Evolutionary conservation across 495 filamentous ascomycete species (phyloP).

Genomic region (Terfezia claveryi): DNA sequence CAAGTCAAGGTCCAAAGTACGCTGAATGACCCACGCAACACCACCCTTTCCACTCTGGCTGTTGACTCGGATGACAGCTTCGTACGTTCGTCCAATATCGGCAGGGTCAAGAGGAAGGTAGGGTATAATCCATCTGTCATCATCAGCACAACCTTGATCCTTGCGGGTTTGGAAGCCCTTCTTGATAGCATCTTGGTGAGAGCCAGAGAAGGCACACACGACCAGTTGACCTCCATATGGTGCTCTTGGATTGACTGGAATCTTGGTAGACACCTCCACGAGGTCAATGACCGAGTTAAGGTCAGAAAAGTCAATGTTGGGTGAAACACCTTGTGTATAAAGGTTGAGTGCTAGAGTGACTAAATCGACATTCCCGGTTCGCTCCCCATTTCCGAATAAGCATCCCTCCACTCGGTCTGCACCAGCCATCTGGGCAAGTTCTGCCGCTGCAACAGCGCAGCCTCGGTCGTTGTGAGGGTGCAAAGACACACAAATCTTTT

Average conservation of each 20-base stretch:
- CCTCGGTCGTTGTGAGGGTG: conserved; percentile 93
- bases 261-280: conserved; percentile 85
- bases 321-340: conserved; percentile 83
- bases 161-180: conserved; percentile 73
- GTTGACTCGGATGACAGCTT: conserved; percentile 95
- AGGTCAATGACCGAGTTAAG: conserved; percentile 70
- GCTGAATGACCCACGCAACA: conserved; percentile 82
- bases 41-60: conserved; percentile 91
- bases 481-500: conserved; percentile 62
- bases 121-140: conserved; percentile 49
- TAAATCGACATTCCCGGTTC: conserved; percentile 89
- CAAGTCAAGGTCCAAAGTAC: conserved; percentile 71
- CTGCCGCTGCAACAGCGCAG: conserved; percentile 70
- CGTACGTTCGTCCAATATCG: conserved; percentile 89
- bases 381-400: conserved; percentile 86
- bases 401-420: conserved; percentile 88
- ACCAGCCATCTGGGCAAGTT: conserved; percentile 93
- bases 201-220: conserved; percentile 72
- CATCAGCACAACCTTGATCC: conserved; percentile 31
- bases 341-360: conserved; percentile 90
- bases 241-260: conserved; percentile 69
- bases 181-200: conserved; percentile 94
- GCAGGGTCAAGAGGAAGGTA: conserved; percentile 86
- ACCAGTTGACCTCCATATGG: conserved; percentile 84
- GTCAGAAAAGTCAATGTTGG: conserved; percentile 79